These are phyloP conservation scores for Xylariaceae sp. DNA, from an alignment of 2,329 filamentous ascomycete species.

Conservation along the genomic window DNA sequence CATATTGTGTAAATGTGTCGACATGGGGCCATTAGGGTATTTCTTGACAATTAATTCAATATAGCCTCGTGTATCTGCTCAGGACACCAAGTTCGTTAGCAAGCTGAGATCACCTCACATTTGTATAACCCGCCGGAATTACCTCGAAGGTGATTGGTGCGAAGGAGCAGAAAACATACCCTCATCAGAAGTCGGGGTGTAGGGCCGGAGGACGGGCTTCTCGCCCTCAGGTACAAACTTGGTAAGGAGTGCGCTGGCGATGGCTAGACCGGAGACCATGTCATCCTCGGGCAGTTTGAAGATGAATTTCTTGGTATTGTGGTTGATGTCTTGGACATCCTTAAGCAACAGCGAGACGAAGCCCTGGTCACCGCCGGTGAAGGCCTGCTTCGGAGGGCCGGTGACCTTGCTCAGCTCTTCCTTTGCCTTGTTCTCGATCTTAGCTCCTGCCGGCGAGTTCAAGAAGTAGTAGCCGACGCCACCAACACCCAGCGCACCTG, in stretches of 20 bases:
- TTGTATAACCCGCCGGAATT: neutral
- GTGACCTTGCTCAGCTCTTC: slow-evolving; percentile 45
- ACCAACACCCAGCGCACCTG: slow-evolving; percentile 64
- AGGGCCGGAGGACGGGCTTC: slow-evolving; percentile 89
- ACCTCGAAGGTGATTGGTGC: neutral
- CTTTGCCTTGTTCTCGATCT: slow-evolving; percentile 63
- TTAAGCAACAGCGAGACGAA: slow-evolving; percentile 84
- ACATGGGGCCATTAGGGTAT: slow-evolving; percentile 93
- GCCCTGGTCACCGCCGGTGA: slow-evolving; percentile 88
- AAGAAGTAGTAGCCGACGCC: slow-evolving; percentile 65
- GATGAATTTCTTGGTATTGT: slow-evolving; percentile 92
- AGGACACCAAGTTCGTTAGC: slow-evolving; percentile 1
- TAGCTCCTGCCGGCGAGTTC: slow-evolving; percentile 57
- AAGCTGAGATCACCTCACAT: neutral
- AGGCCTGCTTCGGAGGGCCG: slow-evolving; percentile 54
- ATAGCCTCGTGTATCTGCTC: slow-evolving; percentile 73
- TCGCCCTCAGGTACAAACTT: slow-evolving; percentile 87
- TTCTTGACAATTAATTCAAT: slow-evolving; percentile 91
- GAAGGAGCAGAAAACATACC: slow-evolving; percentile 52
- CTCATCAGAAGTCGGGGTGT: slow-evolving; percentile 91
- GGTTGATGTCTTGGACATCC: slow-evolving; percentile 80
- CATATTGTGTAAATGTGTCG: slow-evolving; percentile 84
- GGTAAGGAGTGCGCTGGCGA: slow-evolving; percentile 88
- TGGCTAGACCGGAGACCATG: slow-evolving; percentile 79
- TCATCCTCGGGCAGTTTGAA: slow-evolving; percentile 87